These are phyloP conservation scores for Pinus albicaulis DNA, from an alignment of 75 land plant genomes.

Conservation along the genomic window DNA sequence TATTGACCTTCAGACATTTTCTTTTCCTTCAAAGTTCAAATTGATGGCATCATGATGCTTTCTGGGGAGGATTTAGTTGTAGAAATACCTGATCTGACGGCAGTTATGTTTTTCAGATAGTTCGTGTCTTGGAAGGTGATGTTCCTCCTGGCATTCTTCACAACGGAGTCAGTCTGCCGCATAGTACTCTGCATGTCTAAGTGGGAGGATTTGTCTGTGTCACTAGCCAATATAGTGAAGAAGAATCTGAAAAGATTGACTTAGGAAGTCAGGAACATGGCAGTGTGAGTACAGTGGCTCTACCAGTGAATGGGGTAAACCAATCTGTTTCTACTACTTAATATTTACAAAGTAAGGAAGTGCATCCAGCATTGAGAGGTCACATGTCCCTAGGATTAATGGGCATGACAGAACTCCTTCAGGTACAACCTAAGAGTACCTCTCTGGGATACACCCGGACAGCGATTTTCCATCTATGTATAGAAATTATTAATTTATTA, in stretches of 20 bases:
- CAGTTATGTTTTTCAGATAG: too few species aligned
- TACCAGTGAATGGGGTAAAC: conserved; percentile 72
- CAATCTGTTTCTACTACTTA: background rate
- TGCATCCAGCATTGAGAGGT: conserved; percentile 11
- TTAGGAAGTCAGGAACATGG: too few species aligned
- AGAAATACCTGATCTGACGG: background rate
- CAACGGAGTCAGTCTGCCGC: conserved; percentile 47
- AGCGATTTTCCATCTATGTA: too few species aligned
- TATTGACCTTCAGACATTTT: background rate
- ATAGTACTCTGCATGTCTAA: conserved; percentile 28
- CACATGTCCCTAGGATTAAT: too few species aligned
- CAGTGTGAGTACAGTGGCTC: conserved; percentile 48
- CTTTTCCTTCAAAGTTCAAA: background rate
- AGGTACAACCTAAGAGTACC: too few species aligned
- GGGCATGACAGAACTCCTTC: too few species aligned
- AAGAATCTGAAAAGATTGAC: conserved; percentile 36
- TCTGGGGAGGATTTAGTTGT: background rate
- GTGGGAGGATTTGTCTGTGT: conserved; percentile 48
- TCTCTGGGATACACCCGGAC: too few species aligned
- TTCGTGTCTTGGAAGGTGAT: too few species aligned
- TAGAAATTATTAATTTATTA: too few species aligned
- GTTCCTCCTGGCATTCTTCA: too few species aligned
- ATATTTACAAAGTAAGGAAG: too few species aligned
- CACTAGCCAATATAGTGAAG: conserved; percentile 60
- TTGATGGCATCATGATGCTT: background rate